phyloP scores from a whole-genome alignment of 129 eudicot species.

The Rutidosis leptorrhynchoides region DNA sequence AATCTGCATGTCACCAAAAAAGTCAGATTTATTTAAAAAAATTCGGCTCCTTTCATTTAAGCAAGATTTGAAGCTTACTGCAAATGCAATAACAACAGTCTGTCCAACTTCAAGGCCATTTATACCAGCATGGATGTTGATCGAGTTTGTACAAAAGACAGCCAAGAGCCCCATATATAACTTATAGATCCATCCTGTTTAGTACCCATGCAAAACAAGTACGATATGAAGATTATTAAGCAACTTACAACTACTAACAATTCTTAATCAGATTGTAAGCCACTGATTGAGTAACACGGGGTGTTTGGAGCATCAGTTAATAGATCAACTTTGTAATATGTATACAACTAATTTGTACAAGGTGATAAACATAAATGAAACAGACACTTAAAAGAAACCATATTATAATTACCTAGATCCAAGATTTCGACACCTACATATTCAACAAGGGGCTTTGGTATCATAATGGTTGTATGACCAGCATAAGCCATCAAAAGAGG shows the following conservation, averaged over 20 bases:
- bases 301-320: conserved; percentile 9
- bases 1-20: conserved; percentile 48
- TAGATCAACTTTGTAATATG: not conserved
- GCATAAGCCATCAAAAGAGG: conserved; percentile 99
- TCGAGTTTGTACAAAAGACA: conserved; percentile 91
- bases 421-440: conserved; percentile 70
- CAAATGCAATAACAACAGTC: conserved; percentile 88
- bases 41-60: conserved; percentile 7
- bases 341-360: conserved; percentile 11
- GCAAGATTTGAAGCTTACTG: conserved; percentile 59
- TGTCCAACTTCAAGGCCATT: conserved; percentile 99
- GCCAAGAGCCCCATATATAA: conserved; percentile 96
- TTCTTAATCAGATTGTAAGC: conserved; percentile 17
- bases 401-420: conserved; percentile 64
- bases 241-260: conserved; percentile 9
- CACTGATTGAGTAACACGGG: conserved; percentile 1
- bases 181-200: conserved; percentile 84
- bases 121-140: conserved; percentile 95
- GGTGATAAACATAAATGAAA: conserved; percentile 1
- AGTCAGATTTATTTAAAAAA: conserved; percentile 27
- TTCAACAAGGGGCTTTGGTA: conserved; percentile 90
- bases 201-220: conserved; percentile 25
- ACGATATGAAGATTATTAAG: conserved; percentile 14
- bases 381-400: conserved; percentile 11
- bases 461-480: conserved; percentile 88